These are phyloP conservation scores for Globisporangium paddicum DNA, from an alignment of 352 stramenopile genomes.

Conservation along the genomic window DNA sequence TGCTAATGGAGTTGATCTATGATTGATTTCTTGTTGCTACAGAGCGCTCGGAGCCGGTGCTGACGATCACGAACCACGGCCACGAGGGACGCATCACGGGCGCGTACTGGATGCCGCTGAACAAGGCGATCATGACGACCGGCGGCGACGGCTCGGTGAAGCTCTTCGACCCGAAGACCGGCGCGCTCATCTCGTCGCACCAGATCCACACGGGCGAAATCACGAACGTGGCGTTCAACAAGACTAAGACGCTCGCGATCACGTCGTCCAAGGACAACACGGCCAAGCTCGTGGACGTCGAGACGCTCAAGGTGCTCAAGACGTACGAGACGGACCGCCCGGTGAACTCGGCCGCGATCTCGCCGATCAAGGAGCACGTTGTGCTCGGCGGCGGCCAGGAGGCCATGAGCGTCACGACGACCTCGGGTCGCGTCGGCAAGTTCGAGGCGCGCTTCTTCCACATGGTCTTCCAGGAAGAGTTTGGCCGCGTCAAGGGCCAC, in stretches of 20 bases:
- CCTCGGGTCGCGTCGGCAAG: constrained; percentile 89
- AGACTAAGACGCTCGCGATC: constrained; percentile 95
- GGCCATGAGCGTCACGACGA: constrained; percentile 97
- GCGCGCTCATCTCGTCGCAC: constrained; percentile 71
- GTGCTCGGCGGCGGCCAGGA: constrained; percentile 98
- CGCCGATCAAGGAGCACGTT: constrained; percentile 94
- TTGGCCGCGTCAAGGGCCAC: constrained; percentile 98
- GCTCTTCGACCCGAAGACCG: constrained; percentile 76
- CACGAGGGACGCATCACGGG: constrained; percentile 79
- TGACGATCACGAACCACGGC: constrained; percentile 77
- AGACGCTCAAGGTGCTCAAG: constrained; percentile 95
- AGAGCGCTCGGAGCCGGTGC: constrained; percentile 53
- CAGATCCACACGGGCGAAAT: constrained; percentile 96
- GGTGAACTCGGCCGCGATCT: constrained; percentile 98
- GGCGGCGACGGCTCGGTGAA: constrained; percentile 78
- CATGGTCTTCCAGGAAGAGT: constrained; percentile 98
- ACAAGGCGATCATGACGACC: constrained; percentile 86
- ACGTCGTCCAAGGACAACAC: constrained; percentile 97
- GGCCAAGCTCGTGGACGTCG: constrained; percentile 95
- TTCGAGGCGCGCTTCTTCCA: constrained; percentile 99
- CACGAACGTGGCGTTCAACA: constrained; percentile 95
- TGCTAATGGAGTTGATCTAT: constrained; percentile 9
- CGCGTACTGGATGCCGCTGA: constrained; percentile 83
- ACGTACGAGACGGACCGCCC: constrained; percentile 98
- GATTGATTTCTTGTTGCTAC: background rate